phyloP scores from a whole-genome alignment of 768 basidiomycete species.

The Rhodotorula kratochvilovae region DNA sequence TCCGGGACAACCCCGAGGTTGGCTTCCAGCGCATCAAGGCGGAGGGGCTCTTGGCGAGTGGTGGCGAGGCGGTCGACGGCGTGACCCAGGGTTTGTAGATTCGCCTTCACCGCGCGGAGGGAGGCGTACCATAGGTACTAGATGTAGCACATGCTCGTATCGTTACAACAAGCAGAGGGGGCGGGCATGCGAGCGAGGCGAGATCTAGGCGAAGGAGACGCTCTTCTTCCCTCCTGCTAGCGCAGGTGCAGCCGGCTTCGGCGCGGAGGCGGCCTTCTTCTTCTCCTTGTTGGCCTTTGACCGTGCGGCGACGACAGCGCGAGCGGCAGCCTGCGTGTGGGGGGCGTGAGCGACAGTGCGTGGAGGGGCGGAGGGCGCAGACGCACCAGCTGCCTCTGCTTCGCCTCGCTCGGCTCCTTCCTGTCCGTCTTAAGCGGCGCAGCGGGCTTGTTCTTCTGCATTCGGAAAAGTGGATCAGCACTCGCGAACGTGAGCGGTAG shows the following conservation, averaged over 20 bases:
- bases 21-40: conserved; percentile 25
- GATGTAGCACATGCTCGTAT: neutral
- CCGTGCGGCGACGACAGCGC: conserved; percentile 18
- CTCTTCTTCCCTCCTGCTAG: conserved; percentile 16
- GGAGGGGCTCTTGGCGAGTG: conserved; percentile 4
- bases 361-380: neutral
- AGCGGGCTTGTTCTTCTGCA: conserved; percentile 11
- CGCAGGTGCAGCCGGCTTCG: neutral
- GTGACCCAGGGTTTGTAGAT: conserved; percentile 26
- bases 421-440: neutral
- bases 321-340: conserved; percentile 9
- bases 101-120: fast-evolving
- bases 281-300: conserved; percentile 28
- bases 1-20: conserved; percentile 17
- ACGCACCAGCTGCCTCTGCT: conserved; percentile 22
- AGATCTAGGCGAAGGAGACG: conserved; percentile 19
- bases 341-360: too few species aligned
- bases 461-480: neutral
- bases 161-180: conserved; percentile 30
- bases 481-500: too few species aligned
- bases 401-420: conserved; percentile 13
- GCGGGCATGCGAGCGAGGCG: neutral
- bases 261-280: neutral
- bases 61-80: conserved; percentile 13
- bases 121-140: neutral